These are phyloP conservation scores for Przewalskia tangutica DNA, from an alignment of 257 asterid genomes.

Conservation along the genomic window DNA sequence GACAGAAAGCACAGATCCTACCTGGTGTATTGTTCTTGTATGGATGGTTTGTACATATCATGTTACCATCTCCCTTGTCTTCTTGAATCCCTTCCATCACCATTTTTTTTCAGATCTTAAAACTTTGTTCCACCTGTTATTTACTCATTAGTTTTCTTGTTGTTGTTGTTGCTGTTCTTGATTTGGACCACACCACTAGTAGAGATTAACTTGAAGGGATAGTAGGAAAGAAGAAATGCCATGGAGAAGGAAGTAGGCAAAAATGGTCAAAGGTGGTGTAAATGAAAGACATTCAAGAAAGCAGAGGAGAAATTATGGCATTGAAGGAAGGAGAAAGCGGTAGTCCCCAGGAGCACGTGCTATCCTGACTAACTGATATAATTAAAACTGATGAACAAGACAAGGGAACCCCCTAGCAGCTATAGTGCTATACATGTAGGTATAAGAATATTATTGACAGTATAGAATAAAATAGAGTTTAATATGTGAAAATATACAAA, in stretches of 20 bases:
- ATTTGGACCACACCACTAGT: neutral
- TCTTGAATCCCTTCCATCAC: constrained; percentile 96
- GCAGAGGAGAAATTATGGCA: constrained; percentile 29
- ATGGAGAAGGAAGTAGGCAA: constrained; percentile 11
- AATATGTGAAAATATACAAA: no score
- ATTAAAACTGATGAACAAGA: constrained; percentile 33
- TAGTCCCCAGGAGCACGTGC: constrained; percentile 65
- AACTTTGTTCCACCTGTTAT: neutral
- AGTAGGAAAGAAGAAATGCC: neutral
- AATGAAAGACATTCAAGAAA: constrained; percentile 5
- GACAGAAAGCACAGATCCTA: constrained; percentile 93
- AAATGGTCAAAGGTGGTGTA: constrained; percentile 26
- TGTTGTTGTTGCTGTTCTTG: neutral
- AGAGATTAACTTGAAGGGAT: neutral
- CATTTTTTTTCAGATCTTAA: constrained; percentile 20
- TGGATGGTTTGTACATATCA: constrained; percentile 77
- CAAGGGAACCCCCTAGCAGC: constrained; percentile 18
- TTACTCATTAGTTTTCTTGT: neutral
- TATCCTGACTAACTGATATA: constrained; percentile 29
- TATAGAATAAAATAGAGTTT: no score
- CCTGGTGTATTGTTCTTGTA: constrained; percentile 80
- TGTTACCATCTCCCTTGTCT: constrained; percentile 70
- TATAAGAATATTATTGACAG: neutral
- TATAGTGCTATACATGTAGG: neutral
- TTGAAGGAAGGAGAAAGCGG: constrained; percentile 19